Percentiles rank a stretch among this genome's conserved stretches.
These are phyloP conservation scores for Angomonas ambiguus DNA, from an alignment of 208 protist genomes.

Conservation along the genomic window DNA sequence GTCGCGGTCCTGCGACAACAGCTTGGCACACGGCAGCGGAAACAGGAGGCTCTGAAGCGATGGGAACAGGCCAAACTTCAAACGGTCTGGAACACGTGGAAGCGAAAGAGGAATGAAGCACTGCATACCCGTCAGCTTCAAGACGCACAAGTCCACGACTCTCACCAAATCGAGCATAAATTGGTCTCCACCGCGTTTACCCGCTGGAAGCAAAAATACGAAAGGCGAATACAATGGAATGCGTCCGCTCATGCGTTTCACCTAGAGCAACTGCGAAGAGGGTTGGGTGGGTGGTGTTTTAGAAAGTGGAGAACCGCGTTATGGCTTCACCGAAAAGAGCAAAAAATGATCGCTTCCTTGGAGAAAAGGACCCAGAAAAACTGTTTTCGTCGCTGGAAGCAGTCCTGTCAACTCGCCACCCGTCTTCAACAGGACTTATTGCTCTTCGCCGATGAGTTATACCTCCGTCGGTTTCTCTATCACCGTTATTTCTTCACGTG, in stretches of 20 bases:
- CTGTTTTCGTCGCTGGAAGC: neutral
- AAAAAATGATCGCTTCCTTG: neutral
- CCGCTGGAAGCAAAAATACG: conserved; percentile 3
- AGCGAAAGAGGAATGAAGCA: neutral
- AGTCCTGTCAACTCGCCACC: neutral
- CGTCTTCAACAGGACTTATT: neutral
- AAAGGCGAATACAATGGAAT: neutral
- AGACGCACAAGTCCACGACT: neutral
- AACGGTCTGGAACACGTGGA: neutral
- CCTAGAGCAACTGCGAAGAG: neutral
- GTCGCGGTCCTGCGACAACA: neutral
- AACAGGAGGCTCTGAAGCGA: neutral
- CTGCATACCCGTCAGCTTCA: neutral
- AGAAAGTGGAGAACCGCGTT: neutral
- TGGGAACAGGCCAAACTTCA: neutral
- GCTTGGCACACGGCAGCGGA: neutral
- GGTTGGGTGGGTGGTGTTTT: neutral
- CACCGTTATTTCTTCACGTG: neutral
- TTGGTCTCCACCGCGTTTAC: neutral
- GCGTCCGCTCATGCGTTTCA: too few species aligned
- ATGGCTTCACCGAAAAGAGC: neutral
- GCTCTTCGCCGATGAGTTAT: neutral
- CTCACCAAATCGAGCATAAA: neutral
- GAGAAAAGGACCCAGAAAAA: neutral
- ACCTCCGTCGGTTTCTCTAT: neutral